Evolutionary conservation across 441 rosid species (phyloP).

Genomic region (Mallotus japonicus): DNA sequence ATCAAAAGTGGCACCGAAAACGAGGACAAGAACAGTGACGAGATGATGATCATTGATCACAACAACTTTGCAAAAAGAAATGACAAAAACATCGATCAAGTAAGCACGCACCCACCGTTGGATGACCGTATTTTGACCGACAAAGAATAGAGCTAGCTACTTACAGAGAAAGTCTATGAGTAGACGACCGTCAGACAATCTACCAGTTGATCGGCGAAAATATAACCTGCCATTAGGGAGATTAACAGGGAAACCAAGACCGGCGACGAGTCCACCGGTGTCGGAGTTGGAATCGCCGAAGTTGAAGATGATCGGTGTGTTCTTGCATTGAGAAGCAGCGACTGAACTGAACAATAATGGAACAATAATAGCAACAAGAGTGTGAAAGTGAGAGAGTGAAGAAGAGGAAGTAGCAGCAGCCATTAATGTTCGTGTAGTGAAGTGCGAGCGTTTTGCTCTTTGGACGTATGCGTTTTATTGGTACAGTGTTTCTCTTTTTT

Average conservation of each 20-base stretch:
- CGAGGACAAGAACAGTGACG: too few species aligned
- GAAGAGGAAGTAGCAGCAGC: neutral
- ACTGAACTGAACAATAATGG: constrained; percentile 12
- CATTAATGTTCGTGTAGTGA: neutral
- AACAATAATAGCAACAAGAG: neutral
- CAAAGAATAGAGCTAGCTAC: constrained; percentile 16
- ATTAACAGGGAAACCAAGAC: constrained; percentile 63
- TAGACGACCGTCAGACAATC: constrained; percentile 82
- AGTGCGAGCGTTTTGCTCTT: neutral
- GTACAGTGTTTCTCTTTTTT: neutral
- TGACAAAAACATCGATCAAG: neutral
- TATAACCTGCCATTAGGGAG: constrained; percentile 66
- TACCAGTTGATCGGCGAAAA: constrained; percentile 65
- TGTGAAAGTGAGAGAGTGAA: constrained; percentile 8
- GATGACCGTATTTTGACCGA: neutral
- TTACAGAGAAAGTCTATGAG: constrained; percentile 76
- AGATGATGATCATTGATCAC: neutral
- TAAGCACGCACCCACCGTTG: neutral
- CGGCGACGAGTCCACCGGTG: constrained; percentile 79
- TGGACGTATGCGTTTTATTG: too few species aligned
- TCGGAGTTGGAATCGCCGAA: constrained; percentile 88
- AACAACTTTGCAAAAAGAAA: neutral
- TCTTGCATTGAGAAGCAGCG: constrained; percentile 36
- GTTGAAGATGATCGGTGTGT: constrained; percentile 65
- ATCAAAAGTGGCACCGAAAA: neutral